phyloP scores from a whole-genome alignment of 2,329 filamentous ascomycete genomes.

The Zymoseptoria brevis region DNA sequence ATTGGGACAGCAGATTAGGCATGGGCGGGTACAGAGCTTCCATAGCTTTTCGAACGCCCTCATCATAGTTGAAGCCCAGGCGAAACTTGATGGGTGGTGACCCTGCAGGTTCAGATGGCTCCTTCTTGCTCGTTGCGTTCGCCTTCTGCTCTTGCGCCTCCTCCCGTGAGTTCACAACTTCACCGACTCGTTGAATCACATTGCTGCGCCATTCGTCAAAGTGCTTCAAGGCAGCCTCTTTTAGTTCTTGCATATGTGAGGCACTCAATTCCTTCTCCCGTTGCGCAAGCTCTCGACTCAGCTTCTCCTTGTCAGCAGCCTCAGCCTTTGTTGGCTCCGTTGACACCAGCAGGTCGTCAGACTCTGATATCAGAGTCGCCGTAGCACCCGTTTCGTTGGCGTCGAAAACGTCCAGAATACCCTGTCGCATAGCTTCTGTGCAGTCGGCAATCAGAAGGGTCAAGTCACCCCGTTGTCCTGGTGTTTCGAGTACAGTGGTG shows the following conservation, averaged over 20 bases:
- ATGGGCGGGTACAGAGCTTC: constrained; percentile 31
- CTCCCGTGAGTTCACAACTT: constrained; percentile 46
- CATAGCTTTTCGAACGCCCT: constrained; percentile 25
- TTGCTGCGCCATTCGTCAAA: constrained; percentile 75
- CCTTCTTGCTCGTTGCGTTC: constrained; percentile 9
- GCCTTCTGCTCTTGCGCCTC: constrained; percentile 27
- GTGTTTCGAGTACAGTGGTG: constrained; percentile 38
- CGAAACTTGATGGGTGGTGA: constrained; percentile 17
- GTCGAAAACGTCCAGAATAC: constrained; percentile 37
- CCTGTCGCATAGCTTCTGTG: constrained; percentile 39
- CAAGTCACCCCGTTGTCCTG: constrained; percentile 36
- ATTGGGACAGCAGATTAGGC: constrained; percentile 28
- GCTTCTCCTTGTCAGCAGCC: constrained; percentile 16
- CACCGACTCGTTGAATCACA: constrained; percentile 62
- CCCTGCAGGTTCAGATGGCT: constrained; percentile 2
- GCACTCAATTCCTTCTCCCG: constrained; percentile 44
- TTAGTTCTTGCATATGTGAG: constrained; percentile 54
- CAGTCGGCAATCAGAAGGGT: constrained; percentile 40
- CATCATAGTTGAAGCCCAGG: constrained; percentile 21
- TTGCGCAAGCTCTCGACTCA: constrained; percentile 27
- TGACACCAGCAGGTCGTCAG: constrained; percentile 25
- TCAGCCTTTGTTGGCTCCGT: constrained; percentile 4
- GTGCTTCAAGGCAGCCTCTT: constrained; percentile 58
- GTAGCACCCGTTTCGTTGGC: constrained; percentile 28
- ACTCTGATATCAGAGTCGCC: constrained; percentile 19